Evolutionary conservation across 169 alveolate species (phyloP), one percentile per base, ranked within the genome.

Genomic region (Eimeria necatrix): DNA sequence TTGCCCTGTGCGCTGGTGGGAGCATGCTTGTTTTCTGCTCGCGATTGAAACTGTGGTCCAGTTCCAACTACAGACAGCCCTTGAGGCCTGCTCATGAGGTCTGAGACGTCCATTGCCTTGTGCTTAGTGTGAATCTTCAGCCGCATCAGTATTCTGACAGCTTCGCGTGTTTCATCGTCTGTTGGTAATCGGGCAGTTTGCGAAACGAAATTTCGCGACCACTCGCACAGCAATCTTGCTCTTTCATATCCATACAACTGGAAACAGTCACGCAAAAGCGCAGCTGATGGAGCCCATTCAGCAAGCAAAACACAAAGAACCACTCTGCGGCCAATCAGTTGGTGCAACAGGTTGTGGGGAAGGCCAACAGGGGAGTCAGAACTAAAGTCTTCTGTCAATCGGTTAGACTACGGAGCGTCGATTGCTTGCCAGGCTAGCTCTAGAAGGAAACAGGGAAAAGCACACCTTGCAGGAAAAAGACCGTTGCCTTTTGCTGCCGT

Each of bases 391-490:
- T 32, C 41, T 32, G 41, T 32, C 41, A 32, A 32, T 32, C 41
- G 41, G 41, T 32, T 32, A 32, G 41, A 32, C 41, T 32, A 32
- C 41, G 41, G 41, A 32, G 41, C 41, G 41, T 32, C 41, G 41
- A 32, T 0, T 32, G 41, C 41, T 32, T 32, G 2, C 0, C 41
- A 32, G 85, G 22, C n/a, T 41, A 48, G 16, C 18, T 18, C 60
- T 16, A 20, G 4, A 0, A 48, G 16, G 5, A 41, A 48, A 60
- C 41, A 68, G 81, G 9, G 52, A 20, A 20, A 68, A 14, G 52
- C 74, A 41, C 74, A 92, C 95, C 64, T 92, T 92, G 95, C 92
- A 92, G 0, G 95, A 92, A 70, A 92, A 92, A 12, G 89, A 78
- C 83, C 76, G 52, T 32, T 92, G 95, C 32, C 92, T 18, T 60